Conservation (phyloP, 2,329 filamentous ascomycete species). For the Lizonia empirigonia region DNA sequence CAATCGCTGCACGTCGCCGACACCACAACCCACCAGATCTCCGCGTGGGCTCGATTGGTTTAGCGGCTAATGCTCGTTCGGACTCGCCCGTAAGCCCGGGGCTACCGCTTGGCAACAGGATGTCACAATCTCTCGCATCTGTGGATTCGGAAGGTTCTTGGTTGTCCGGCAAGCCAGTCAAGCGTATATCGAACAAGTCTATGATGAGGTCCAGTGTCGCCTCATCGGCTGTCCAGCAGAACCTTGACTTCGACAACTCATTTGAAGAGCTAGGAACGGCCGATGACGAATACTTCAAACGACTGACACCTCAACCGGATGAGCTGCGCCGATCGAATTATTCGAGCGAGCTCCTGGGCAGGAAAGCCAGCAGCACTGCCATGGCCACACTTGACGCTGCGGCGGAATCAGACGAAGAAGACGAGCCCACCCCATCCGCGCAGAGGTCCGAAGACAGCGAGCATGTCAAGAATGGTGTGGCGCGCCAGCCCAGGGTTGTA, state of each 20-base stretch:
- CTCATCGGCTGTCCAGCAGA: slow-evolving; percentile 49
- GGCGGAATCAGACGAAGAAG: slow-evolving; percentile 52
- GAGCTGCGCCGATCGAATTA: slow-evolving; percentile 46
- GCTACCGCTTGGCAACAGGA: slow-evolving; percentile 38
- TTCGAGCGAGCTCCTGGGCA: slow-evolving; percentile 32
- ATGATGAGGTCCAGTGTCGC: slow-evolving; percentile 55
- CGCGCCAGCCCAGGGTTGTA: slow-evolving; percentile 68
- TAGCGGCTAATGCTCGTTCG: slow-evolving; percentile 39
- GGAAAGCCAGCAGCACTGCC: slow-evolving; percentile 53
- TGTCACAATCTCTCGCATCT: slow-evolving; percentile 87
- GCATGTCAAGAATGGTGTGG: slow-evolving; percentile 59
- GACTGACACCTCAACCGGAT: slow-evolving; percentile 56
- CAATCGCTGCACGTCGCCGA: slow-evolving; percentile 49
- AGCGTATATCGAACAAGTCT: slow-evolving; percentile 54
- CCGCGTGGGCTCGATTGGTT: slow-evolving; percentile 32
- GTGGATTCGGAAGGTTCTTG: slow-evolving; percentile 96
- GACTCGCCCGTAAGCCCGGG: slow-evolving; percentile 51
- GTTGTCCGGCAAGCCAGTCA: slow-evolving; percentile 76
- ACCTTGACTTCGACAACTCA: slow-evolving; percentile 62
- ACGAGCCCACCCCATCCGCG: slow-evolving; percentile 25
- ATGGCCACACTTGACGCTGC: slow-evolving; percentile 44
- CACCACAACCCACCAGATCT: slow-evolving; percentile 47
- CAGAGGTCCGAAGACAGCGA: slow-evolving; percentile 43
- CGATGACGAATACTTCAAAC: slow-evolving; percentile 77
- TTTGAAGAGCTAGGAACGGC: slow-evolving; percentile 70